Evolutionary conservation across 2,329 filamentous ascomycete genomes (phyloP), one percentile per base, ranked within the genome.

Genomic region (Tolypocladium nubicola): DNA sequence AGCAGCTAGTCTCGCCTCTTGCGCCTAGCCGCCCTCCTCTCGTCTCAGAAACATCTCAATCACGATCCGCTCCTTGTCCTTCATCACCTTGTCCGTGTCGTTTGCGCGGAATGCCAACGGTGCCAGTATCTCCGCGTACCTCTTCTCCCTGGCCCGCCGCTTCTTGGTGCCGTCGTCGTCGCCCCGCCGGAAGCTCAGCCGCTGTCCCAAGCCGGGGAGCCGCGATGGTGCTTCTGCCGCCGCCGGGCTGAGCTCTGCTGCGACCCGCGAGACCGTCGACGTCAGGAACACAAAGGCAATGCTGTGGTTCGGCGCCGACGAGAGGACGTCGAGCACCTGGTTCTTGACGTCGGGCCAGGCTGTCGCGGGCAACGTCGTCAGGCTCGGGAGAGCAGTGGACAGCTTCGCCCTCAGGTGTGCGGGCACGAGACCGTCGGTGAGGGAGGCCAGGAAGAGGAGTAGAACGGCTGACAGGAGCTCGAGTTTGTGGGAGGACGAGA

Each of bases 281-380:
- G 87, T 90, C 19, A 97, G 75, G 62, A 97, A 91, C 2, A 96
- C 88, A 66, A 97, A 96, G 0, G 88, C 88, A 57, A 96, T 92
- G 67, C 90, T 94, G 72, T 96, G 88, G 54, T 87, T 86, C 0
- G 90, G 88, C 0, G 83, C 80, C 2, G 81, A 76, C 0, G 87
- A 81, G 2, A 97, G 79, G 2, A 87, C 80, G 62, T 97, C 92
- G 6, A 96, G 81, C 1, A 94, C 70, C 3, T 73, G 67, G 0
- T 71, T 72, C 66, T 81, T 83, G 62, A 76, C 72, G 41, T 80
- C 73, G 23, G 67, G 57, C 68, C 69, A 72, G 1, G 64, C 62
- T 4, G 62, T 52, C n/a, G 56, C 35, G 1, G 69, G 63, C 5
- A 68, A 47, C 1, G 66, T 63, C 8, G 64, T 56, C 4, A 71